Evolutionary conservation across 1,284 basidiomycete species (phyloP).

Genomic region (Ganoderma boninense): DNA sequence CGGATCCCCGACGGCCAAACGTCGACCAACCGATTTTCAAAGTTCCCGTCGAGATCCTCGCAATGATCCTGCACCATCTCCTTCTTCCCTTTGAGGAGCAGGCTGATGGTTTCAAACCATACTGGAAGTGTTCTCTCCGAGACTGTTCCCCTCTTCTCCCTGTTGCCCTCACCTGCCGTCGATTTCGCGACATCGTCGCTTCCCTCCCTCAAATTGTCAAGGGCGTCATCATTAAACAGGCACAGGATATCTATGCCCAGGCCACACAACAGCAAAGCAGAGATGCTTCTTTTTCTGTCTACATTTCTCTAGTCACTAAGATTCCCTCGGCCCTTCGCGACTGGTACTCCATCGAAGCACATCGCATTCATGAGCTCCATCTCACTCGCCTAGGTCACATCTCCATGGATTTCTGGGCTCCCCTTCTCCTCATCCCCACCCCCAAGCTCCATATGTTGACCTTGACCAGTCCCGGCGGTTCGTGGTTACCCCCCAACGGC

Average conservation of each 20-base stretch:
- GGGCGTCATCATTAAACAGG: not conserved
- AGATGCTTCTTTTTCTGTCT: not conserved
- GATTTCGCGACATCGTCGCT: not conserved
- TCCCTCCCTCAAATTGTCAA: not conserved
- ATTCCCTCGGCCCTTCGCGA: not conserved
- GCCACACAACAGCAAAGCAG: not conserved
- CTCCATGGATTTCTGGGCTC: slow-evolving; percentile 10
- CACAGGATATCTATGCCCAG: not conserved
- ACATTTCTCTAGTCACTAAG: not conserved
- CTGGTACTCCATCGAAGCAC: slow-evolving; percentile 10
- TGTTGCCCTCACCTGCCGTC: not conserved
- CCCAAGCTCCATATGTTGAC: not conserved
- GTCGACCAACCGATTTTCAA: not conserved
- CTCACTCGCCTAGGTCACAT: slow-evolving; percentile 10
- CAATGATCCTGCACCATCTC: not conserved
- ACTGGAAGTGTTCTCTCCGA: not conserved
- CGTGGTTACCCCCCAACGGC: not conserved
- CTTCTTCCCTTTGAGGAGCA: not conserved
- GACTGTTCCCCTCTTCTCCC: not conserved
- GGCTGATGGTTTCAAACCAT: not conserved
- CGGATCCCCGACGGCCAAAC: not conserved
- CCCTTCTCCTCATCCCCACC: slow-evolving; percentile 4
- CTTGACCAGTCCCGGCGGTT: not conserved
- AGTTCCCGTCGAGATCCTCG: not conserved
- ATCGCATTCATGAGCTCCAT: slow-evolving; percentile 13